Percentiles rank a stretch among this genome's conserved stretches.
Evolutionary conservation across 108 stramenopile species (phyloP).

Genomic region (Skeletonema menzelii): DNA sequence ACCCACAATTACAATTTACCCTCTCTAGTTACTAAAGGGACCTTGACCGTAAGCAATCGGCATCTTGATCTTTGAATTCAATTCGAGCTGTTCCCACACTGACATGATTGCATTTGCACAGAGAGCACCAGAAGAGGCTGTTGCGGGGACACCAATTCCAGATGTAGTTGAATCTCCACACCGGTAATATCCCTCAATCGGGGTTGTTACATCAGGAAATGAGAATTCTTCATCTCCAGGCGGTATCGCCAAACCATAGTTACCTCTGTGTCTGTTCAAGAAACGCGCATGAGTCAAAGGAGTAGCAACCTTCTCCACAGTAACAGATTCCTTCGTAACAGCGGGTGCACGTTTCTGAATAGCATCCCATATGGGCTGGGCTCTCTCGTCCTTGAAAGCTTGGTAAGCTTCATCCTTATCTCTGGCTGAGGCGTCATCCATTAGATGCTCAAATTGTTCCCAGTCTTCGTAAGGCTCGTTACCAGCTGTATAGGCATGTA

Average conservation of each 20-base stretch:
- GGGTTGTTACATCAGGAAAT: slow-evolving; percentile 50
- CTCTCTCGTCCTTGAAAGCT: slow-evolving; percentile 80
- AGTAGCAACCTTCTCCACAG: slow-evolving; percentile 80
- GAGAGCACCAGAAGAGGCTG: slow-evolving; percentile 60
- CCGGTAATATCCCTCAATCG: slow-evolving; percentile 49
- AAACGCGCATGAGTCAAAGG: slow-evolving; percentile 94
- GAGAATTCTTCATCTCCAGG: slow-evolving; percentile 36
- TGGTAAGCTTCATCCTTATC: slow-evolving; percentile 78
- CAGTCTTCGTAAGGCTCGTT: slow-evolving; percentile 89
- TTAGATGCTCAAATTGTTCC: slow-evolving; percentile 65
- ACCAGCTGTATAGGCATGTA: slow-evolving; percentile 92
- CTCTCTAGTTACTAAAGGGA: background rate
- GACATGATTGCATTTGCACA: slow-evolving; percentile 54
- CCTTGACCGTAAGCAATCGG: slow-evolving; percentile 8
- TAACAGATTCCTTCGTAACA: slow-evolving; percentile 72
- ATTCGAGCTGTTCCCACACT: slow-evolving; percentile 48
- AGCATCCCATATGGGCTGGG: slow-evolving; percentile 89
- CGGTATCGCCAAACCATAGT: slow-evolving; percentile 48
- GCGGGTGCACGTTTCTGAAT: slow-evolving; percentile 90
- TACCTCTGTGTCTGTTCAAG: slow-evolving; percentile 50
- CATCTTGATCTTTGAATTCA: slow-evolving; percentile 55
- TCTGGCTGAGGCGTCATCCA: slow-evolving; percentile 61
- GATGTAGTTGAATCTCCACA: slow-evolving; percentile 71
- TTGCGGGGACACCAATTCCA: slow-evolving; percentile 72
- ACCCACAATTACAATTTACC: too few relatives aligned